phyloP scores from a whole-genome alignment of 1,284 basidiomycete genomes.

The Austroboletus novae-zelandiae region DNA sequence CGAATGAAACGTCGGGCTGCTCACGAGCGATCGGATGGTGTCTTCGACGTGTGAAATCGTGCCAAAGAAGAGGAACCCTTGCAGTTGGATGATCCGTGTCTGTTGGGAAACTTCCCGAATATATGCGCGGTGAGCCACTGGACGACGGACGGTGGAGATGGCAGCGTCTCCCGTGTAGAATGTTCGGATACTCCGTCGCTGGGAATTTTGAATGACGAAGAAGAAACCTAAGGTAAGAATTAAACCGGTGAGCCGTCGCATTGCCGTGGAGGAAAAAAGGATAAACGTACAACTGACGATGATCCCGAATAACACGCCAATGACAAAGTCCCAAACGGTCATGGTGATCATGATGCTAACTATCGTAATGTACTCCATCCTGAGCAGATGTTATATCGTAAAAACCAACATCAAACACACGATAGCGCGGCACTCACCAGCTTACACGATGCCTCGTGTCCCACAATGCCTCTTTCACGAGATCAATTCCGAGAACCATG shows the following conservation, averaged over 20 bases:
- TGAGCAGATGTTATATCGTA: slow-evolving; percentile 23
- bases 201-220: slow-evolving; percentile 94
- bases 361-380: slow-evolving; percentile 76
- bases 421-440: slow-evolving; percentile 46
- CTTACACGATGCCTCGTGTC: slow-evolving; percentile 90
- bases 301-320: slow-evolving; percentile 91
- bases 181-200: slow-evolving; percentile 77
- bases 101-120: slow-evolving; percentile 90
- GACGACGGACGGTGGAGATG: slow-evolving; percentile 90
- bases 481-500: slow-evolving; percentile 92
- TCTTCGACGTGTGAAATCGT: slow-evolving; percentile 90
- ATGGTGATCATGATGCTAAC: slow-evolving; percentile 84
- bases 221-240: slow-evolving; percentile 65
- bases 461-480: slow-evolving; percentile 95
- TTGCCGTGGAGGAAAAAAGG: background rate
- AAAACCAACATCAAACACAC: background rate
- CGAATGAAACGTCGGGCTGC: slow-evolving; percentile 70
- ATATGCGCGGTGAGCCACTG: slow-evolving; percentile 85
- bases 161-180: slow-evolving; percentile 78
- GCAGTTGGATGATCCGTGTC: slow-evolving; percentile 86
- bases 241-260: slow-evolving; percentile 9
- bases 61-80: slow-evolving; percentile 96
- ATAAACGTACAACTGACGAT: slow-evolving; percentile 75
- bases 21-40: slow-evolving; percentile 71
- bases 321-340: slow-evolving; percentile 94